Percentiles rank a stretch among this genome's conserved stretches.
These are phyloP conservation scores for Fusarium sacchari DNA, from an alignment of 2,329 filamentous ascomycete species.

Conservation along the genomic window DNA sequence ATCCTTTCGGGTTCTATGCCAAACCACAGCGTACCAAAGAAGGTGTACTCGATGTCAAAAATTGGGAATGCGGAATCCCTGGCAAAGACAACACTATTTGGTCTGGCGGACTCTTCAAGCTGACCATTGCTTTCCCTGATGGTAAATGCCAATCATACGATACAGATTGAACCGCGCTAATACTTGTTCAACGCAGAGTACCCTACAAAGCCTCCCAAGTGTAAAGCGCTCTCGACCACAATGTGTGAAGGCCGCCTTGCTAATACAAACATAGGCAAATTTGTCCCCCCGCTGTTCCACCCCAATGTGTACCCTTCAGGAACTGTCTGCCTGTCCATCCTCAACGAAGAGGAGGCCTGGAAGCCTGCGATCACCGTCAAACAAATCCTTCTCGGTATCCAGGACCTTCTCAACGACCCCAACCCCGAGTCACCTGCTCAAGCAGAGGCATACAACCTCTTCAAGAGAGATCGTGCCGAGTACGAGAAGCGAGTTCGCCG, in stretches of 20 bases:
- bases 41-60: constrained; percentile 89
- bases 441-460: constrained; percentile 96
- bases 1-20: constrained; percentile 97
- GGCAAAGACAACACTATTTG: constrained; percentile 97
- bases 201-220: constrained; percentile 98
- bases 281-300: constrained; percentile 94
- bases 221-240: constrained; percentile 62
- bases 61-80: constrained; percentile 96
- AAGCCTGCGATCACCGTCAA: constrained; percentile 98
- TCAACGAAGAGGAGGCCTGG: constrained; percentile 99
- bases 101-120: constrained; percentile 97
- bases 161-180: constrained; percentile 18
- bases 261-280: constrained; percentile 76
- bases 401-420: constrained; percentile 94
- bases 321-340: constrained; percentile 94
- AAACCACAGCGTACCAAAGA: constrained; percentile 82
- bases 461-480: constrained; percentile 86
- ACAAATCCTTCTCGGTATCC: constrained; percentile 94
- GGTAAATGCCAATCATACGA: constrained; percentile 64
- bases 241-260: background rate
- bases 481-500: constrained; percentile 90
- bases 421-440: constrained; percentile 97
- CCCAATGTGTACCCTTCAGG: constrained; percentile 98
- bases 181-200: constrained; percentile 72
- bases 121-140: constrained; percentile 92